A percentile compares a stretch with the other conserved stretches of the same genome.
phyloP scores from a whole-genome alignment of 2,329 filamentous ascomycete genomes.

The Venturiaceae sp. region DNA sequence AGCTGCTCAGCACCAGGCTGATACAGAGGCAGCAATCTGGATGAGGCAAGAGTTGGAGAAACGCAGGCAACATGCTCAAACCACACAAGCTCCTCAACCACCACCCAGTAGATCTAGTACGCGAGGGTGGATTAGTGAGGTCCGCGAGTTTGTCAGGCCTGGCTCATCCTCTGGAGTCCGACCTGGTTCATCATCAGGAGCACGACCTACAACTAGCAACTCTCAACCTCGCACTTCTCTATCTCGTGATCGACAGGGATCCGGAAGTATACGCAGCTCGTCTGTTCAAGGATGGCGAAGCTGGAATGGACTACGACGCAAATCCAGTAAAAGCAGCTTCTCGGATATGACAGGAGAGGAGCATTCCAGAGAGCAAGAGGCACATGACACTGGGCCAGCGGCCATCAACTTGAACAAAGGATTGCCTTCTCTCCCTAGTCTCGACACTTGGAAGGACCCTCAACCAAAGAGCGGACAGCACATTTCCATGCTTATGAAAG shows the following conservation, averaged over 20 bases:
- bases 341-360: slow-evolving; percentile 13
- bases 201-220: slow-evolving; percentile 14
- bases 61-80: slow-evolving; percentile 17
- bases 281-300: slow-evolving; percentile 26
- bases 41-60: slow-evolving; percentile 34
- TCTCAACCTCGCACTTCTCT: slow-evolving; percentile 9
- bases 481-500: slow-evolving; percentile 3
- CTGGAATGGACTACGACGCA: slow-evolving; percentile 24
- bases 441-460: slow-evolving; percentile 20
- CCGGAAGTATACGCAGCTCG: background rate
- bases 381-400: slow-evolving; percentile 18
- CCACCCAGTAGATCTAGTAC: slow-evolving; percentile 22
- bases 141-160: slow-evolving; percentile 30
- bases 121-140: slow-evolving; percentile 26
- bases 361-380: slow-evolving; percentile 9
- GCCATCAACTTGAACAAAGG: slow-evolving; percentile 38
- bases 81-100: slow-evolving; percentile 8
- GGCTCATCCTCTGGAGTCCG: slow-evolving; percentile 20
- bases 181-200: slow-evolving; percentile 23
- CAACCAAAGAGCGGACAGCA: background rate
- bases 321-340: slow-evolving; percentile 21
- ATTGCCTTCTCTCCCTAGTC: slow-evolving; percentile 35
- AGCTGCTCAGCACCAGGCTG: slow-evolving; percentile 24
- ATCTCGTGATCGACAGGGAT: background rate
- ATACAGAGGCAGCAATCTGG: slow-evolving; percentile 30